phyloP scores from a whole-genome alignment of 345 rosid species.

The Tarenaya hassleriana region DNA sequence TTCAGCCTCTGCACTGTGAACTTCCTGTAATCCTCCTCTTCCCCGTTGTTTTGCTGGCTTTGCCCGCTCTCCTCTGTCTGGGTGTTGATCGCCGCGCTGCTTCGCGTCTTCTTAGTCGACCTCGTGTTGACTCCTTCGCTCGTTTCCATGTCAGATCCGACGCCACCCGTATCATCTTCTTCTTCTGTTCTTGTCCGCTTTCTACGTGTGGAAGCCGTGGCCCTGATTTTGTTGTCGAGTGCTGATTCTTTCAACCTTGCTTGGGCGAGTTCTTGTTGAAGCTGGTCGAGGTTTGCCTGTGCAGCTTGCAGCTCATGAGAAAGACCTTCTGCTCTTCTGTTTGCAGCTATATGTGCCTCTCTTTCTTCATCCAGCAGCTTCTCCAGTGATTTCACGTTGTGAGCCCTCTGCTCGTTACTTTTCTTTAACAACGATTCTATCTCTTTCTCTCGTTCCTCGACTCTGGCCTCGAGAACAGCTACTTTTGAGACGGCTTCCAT shows the following conservation, averaged over 20 bases:
- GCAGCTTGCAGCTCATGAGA: slow-evolving; percentile 75
- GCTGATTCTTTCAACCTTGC: slow-evolving; percentile 82
- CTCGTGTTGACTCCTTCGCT: slow-evolving; percentile 40
- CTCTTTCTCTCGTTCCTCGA: slow-evolving; percentile 90
- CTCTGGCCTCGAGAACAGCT: slow-evolving; percentile 67
- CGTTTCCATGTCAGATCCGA: slow-evolving; percentile 48
- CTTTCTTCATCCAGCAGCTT: slow-evolving; percentile 81
- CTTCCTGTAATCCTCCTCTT: slow-evolving; percentile 55
- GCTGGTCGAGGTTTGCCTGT: slow-evolving; percentile 70
- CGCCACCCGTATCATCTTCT: slow-evolving; percentile 59
- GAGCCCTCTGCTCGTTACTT: slow-evolving; percentile 76
- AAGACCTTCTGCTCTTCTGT: slow-evolving; percentile 72
- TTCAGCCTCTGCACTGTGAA: slow-evolving; percentile 68
- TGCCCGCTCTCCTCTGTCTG: slow-evolving; percentile 64
- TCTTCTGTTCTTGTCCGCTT: slow-evolving; percentile 57
- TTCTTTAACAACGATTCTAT: slow-evolving; percentile 66
- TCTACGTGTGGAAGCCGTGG: slow-evolving; percentile 49
- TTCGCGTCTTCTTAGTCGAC: slow-evolving; percentile 56
- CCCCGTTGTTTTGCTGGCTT: slow-evolving; percentile 40
- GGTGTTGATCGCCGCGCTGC: slow-evolving; percentile 44
- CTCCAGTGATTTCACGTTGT: slow-evolving; percentile 70
- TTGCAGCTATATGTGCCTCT: slow-evolving; percentile 63
- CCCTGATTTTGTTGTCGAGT: slow-evolving; percentile 67
- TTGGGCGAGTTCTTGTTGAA: slow-evolving; percentile 78
- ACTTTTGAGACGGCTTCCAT: slow-evolving; percentile 67